These are phyloP conservation scores for Metschnikowia orientalis DNA, from an alignment of 805 yeast genomes.

Conservation along the genomic window DNA sequence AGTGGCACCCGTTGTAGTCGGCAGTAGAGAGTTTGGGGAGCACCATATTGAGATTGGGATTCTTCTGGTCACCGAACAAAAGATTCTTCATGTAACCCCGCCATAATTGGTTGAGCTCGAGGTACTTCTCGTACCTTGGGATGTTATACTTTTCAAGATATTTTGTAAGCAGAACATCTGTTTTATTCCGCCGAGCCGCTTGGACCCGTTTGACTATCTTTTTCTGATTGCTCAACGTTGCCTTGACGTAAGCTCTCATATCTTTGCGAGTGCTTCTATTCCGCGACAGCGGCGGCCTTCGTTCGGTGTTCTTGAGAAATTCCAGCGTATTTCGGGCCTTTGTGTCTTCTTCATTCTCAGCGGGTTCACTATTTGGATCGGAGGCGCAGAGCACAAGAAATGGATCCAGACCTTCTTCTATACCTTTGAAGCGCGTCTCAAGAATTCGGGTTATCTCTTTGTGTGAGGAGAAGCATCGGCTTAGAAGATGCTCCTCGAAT, in stretches of 20 bases:
- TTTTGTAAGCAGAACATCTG: constrained; percentile 17
- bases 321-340: background rate
- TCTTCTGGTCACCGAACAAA: constrained; percentile 32
- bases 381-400: constrained; percentile 39
- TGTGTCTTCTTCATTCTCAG: constrained; percentile 22
- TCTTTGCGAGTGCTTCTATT: constrained; percentile 35
- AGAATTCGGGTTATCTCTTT: constrained; percentile 38
- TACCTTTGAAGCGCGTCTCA: constrained; percentile 41
- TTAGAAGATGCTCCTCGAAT: constrained; percentile 44
- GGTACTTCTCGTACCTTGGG: constrained; percentile 47
- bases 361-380: constrained; percentile 30
- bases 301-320: constrained; percentile 5
- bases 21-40: constrained; percentile 64
- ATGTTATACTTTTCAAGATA: constrained; percentile 25
- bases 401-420: constrained; percentile 35
- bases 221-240: constrained; percentile 37
- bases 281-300: constrained; percentile 16
- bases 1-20: constrained; percentile 73
- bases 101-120: constrained; percentile 66
- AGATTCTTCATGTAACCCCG: constrained; percentile 59
- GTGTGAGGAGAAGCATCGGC: constrained; percentile 39
- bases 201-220: constrained; percentile 35
- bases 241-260: constrained; percentile 38
- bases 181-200: constrained; percentile 23
- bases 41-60: constrained; percentile 28